Evolutionary conservation across 768 basidiomycete genomes (phyloP).

Genomic region (Trametes maxima): DNA sequence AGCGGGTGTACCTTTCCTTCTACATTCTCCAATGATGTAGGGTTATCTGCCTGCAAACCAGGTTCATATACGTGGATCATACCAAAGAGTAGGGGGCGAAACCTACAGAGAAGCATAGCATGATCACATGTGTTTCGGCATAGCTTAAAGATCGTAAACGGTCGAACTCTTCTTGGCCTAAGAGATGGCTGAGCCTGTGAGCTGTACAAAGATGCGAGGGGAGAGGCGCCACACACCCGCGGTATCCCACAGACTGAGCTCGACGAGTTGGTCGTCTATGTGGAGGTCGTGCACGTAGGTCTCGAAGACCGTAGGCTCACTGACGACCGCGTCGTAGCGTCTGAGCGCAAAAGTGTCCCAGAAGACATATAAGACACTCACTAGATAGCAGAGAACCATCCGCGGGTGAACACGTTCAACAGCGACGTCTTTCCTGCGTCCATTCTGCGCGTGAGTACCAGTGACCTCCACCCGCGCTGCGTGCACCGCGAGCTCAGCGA

Average conservation of each 20-base stretch:
- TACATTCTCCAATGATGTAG: slow-evolving; percentile 94
- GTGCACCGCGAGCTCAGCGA: background rate
- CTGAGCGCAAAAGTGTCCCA: background rate
- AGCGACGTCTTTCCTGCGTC: slow-evolving; percentile 75
- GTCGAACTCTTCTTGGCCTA: slow-evolving; percentile 97
- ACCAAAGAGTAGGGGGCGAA: background rate
- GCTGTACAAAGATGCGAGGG: slow-evolving; percentile 3
- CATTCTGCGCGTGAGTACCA: background rate
- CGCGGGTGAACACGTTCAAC: slow-evolving; percentile 85
- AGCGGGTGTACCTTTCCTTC: slow-evolving; percentile 70
- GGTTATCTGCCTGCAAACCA: slow-evolving; percentile 77
- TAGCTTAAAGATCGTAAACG: slow-evolving; percentile 92
- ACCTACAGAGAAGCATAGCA: slow-evolving; percentile 93
- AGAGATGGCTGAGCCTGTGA: slow-evolving; percentile 34
- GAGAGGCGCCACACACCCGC: slow-evolving; percentile 62
- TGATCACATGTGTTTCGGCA: slow-evolving; percentile 94
- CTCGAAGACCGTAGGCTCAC: slow-evolving; percentile 95
- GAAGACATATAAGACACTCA: slow-evolving; percentile 40
- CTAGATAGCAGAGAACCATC: slow-evolving; percentile 96
- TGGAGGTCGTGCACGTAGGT: slow-evolving; percentile 92
- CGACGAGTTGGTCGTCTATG: slow-evolving; percentile 85
- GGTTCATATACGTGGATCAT: background rate
- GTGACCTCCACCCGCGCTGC: background rate
- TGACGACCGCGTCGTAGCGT: slow-evolving; percentile 32
- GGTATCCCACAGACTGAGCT: slow-evolving; percentile 96